A percentile compares a stretch with the other conserved stretches of the same genome.
Evolutionary conservation across 768 basidiomycete genomes (phyloP).

Genomic region (Tylopilus vinaceipallidus): DNA sequence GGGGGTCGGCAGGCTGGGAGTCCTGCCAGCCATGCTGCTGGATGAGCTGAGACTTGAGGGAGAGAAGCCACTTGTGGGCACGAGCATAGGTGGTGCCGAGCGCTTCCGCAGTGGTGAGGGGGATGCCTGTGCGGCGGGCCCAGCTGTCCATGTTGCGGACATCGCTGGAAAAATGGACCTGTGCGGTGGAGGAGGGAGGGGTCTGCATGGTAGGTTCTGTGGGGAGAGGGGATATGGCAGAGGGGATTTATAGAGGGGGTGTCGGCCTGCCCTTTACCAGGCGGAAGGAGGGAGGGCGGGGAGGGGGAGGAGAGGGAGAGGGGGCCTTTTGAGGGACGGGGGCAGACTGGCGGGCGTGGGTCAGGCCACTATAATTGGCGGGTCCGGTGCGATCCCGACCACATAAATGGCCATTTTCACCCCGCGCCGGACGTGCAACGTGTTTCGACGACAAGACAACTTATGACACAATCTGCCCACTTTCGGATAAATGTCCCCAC

Average conservation of each 20-base stretch:
- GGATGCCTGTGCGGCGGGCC: conserved; percentile 76
- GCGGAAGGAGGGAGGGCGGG: conserved; percentile 27
- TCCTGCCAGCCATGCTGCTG: conserved; percentile 72
- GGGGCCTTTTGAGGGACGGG: conserved; percentile 41
- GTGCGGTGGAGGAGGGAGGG: conserved; percentile 38
- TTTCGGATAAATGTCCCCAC: conserved; percentile 17
- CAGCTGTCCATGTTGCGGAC: conserved; percentile 82
- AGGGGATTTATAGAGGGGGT: conserved; percentile 24
- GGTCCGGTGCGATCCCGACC: conserved; percentile 53
- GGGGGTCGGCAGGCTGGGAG: conserved; percentile 52
- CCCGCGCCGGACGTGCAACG: conserved; percentile 72
- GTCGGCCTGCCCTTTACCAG: conserved; percentile 34
- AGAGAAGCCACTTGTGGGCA: conserved; percentile 72
- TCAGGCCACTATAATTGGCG: conserved; percentile 47
- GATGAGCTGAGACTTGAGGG: conserved; percentile 61
- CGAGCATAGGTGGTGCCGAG: conserved; percentile 78
- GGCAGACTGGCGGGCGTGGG: conserved; percentile 36
- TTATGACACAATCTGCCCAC: conserved; percentile 19
- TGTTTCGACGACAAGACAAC: conserved; percentile 61
- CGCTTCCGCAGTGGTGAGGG: conserved; percentile 79
- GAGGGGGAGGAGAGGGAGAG: conserved; percentile 24
- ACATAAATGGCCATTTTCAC: conserved; percentile 51
- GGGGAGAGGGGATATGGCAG: background rate
- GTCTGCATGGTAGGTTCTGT: conserved; percentile 31
- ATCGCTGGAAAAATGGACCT: conserved; percentile 77